A percentile compares a stretch with the other conserved stretches of the same genome.
phyloP scores from a whole-genome alignment of 345 rosid genomes.

The Alliaria petiolata region DNA sequence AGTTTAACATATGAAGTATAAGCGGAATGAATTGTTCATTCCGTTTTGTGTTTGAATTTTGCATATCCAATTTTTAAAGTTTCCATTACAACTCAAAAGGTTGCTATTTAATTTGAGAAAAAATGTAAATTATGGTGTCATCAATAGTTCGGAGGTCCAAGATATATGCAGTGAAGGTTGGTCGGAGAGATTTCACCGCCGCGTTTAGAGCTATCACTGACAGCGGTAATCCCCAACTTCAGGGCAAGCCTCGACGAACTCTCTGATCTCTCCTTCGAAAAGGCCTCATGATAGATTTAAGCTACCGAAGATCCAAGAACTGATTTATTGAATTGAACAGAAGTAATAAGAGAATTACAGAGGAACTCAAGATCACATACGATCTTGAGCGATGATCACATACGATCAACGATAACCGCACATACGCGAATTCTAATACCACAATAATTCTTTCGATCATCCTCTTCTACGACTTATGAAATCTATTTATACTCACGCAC shows the following conservation, averaged over 20 bases:
- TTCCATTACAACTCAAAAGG: neutral
- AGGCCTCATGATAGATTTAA: no score
- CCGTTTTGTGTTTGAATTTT: neutral
- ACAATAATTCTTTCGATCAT: no score
- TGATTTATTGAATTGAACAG: no score
- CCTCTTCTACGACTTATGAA: no score
- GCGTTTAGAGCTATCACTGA: conserved; percentile 41
- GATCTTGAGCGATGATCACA: no score
- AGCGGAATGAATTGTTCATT: neutral
- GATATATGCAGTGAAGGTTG: conserved; percentile 38
- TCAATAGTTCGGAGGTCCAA: conserved; percentile 47
- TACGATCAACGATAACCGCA: no score
- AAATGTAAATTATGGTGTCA: neutral
- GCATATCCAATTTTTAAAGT: neutral
- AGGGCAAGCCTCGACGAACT: conserved; percentile 34
- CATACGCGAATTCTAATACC: no score
- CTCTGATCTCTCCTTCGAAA: conserved; percentile 33
- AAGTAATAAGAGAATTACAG: no score
- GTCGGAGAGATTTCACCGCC: conserved; percentile 47
- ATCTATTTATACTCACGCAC: no score
- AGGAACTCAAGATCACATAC: no score
- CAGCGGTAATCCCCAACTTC: conserved; percentile 41
- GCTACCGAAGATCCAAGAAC: no score
- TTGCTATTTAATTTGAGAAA: neutral
- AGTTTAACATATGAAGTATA: no score